These are phyloP conservation scores for Cladosporium sp. DNA, from an alignment of 2,329 filamentous ascomycete genomes.

Conservation along the genomic window DNA sequence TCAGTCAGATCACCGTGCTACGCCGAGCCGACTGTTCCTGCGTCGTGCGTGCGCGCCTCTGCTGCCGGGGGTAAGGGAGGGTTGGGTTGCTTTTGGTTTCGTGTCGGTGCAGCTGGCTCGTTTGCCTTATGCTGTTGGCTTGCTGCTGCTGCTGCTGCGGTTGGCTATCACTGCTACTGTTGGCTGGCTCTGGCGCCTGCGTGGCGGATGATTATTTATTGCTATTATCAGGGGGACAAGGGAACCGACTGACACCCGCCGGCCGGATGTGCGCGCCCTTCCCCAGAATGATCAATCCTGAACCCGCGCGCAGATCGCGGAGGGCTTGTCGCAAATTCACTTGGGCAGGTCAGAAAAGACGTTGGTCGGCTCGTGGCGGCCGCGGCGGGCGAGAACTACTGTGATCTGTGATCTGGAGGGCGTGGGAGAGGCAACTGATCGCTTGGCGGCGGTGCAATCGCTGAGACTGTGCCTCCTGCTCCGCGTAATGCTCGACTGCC, in stretches of 20 bases:
- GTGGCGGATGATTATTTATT: neutral
- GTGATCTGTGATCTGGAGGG: neutral
- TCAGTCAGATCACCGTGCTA: neutral
- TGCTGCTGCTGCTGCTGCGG: too few species aligned
- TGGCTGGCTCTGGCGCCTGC: neutral
- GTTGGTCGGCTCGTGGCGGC: neutral
- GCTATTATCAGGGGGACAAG: neutral
- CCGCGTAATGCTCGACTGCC: too few species aligned
- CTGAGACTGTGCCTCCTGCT: too few species aligned
- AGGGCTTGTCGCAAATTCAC: neutral
- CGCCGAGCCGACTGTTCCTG: slow-evolving; percentile 9
- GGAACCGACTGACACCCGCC: neutral
- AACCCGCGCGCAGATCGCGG: slow-evolving; percentile 8
- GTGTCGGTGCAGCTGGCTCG: too few species aligned
- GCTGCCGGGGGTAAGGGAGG: neutral
- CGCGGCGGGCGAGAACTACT: neutral
- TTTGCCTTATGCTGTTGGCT: too few species aligned
- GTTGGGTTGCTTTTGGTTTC: too few species aligned
- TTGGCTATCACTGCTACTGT: too few species aligned
- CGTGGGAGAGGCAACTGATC: neutral
- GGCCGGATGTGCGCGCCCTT: slow-evolving; percentile 3
- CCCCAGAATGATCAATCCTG: slow-evolving; percentile 8
- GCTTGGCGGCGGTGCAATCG: too few species aligned
- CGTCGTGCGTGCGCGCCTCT: slow-evolving; percentile 9
- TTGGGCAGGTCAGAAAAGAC: neutral